phyloP scores from a whole-genome alignment of 495 filamentous ascomycete species.

The Penicillium paradoxum region DNA sequence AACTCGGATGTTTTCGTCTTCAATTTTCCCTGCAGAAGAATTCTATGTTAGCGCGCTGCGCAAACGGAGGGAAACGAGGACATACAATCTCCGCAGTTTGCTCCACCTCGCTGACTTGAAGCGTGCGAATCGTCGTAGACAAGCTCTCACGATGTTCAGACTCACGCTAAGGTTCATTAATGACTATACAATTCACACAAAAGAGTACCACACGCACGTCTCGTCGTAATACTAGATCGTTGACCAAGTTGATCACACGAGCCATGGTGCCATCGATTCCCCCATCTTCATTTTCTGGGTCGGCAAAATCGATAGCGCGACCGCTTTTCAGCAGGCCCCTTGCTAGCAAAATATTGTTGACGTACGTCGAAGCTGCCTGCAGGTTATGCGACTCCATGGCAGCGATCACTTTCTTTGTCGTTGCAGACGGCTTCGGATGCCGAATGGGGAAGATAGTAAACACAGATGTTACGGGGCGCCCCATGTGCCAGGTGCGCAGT shows the following conservation, averaged over 20 bases:
- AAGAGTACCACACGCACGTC: constrained; percentile 54
- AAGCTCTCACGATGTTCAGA: constrained; percentile 77
- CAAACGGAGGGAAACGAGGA: background rate
- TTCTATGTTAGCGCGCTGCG: constrained; percentile 11
- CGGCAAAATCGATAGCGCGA: constrained; percentile 76
- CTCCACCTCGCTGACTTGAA: constrained; percentile 66
- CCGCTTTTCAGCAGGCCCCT: constrained; percentile 84
- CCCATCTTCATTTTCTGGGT: constrained; percentile 61
- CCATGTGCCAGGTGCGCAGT: constrained; percentile 17
- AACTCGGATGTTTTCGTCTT: constrained; percentile 67
- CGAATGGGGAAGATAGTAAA: constrained; percentile 46
- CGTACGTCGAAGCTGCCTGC: constrained; percentile 83
- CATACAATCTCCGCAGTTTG: constrained; percentile 57
- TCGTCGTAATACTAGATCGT: constrained; percentile 79
- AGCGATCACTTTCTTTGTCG: constrained; percentile 6
- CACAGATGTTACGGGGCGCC: constrained; percentile 22
- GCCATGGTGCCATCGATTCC: constrained; percentile 68
- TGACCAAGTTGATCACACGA: constrained; percentile 83
- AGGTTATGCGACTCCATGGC: constrained; percentile 76
- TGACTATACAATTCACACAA: background rate
- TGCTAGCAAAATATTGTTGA: constrained; percentile 92
- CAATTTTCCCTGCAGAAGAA: constrained; percentile 47
- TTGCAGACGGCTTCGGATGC: constrained; percentile 17
- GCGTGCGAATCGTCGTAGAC: constrained; percentile 68
- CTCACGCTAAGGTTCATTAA: constrained; percentile 61